Conservation (phyloP, 2,329 filamentous ascomycete species). For the Pleomassaria siparia region DNA sequence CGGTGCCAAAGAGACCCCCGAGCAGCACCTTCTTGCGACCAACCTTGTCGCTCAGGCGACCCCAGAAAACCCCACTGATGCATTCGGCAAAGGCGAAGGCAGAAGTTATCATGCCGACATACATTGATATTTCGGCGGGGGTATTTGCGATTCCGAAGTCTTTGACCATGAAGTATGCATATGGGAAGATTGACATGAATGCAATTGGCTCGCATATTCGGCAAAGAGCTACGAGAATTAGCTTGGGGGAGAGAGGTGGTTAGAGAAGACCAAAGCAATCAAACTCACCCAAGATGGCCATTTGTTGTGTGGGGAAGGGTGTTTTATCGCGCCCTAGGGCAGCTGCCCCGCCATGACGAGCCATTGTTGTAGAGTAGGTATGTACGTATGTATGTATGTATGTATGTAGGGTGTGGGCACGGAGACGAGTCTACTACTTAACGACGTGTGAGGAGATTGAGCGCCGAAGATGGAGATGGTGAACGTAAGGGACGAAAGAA, state of each 20-base stretch:
- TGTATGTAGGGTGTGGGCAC: constrained; percentile 5
- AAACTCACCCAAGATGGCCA: constrained; percentile 57
- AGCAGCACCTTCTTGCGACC: constrained; percentile 91
- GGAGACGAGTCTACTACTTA: not conserved
- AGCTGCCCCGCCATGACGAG: constrained; percentile 30
- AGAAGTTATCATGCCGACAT: constrained; percentile 94
- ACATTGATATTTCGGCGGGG: constrained; percentile 79
- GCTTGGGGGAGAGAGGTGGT: not conserved
- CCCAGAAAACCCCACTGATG: constrained; percentile 89
- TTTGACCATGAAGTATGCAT: constrained; percentile 96
- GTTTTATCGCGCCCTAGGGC: constrained; percentile 37
- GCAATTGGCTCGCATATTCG: constrained; percentile 98
- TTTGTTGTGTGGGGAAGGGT: constrained; percentile 60
- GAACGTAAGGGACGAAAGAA: constrained; percentile 18
- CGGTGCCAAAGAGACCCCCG: constrained; percentile 86
- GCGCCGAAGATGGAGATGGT: constrained; percentile 4
- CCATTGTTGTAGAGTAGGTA: constrained; percentile 24
- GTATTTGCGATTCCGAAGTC: constrained; percentile 84
- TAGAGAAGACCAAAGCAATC: too few relatives aligned
- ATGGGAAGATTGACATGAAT: constrained; percentile 99
- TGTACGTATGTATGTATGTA: not conserved
- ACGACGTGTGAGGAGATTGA: constrained; percentile 1
- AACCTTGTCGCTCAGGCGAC: constrained; percentile 84
- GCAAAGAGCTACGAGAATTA: constrained; percentile 67
- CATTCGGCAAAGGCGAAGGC: constrained; percentile 97